phyloP scores from a whole-genome alignment of 148 eudicot genomes.

The Camellia japonica region DNA sequence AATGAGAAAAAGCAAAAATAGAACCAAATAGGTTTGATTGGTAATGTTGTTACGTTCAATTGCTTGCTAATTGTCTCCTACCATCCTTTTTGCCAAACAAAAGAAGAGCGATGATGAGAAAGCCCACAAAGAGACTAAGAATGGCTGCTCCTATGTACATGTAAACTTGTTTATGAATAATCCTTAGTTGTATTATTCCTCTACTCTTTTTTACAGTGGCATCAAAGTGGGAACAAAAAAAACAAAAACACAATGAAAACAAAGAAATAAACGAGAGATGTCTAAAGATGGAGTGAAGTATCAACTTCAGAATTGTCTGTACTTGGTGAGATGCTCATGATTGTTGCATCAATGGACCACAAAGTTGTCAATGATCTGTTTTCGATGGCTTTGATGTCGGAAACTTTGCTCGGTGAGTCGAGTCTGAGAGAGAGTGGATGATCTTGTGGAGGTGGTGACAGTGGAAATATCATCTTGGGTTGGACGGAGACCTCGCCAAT shows the following conservation, averaged over 20 bases:
- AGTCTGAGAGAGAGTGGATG: slow-evolving; percentile 15
- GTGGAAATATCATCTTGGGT: background rate
- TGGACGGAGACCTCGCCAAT: background rate
- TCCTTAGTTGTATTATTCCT: background rate
- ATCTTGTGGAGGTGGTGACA: background rate
- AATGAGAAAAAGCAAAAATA: too few species aligned
- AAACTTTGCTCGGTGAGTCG: slow-evolving; percentile 6
- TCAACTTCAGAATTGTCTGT: slow-evolving; percentile 17
- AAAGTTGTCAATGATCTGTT: background rate
- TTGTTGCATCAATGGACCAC: background rate
- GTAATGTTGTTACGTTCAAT: too few species aligned
- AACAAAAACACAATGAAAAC: background rate
- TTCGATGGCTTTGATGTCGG: background rate
- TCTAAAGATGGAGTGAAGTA: slow-evolving; percentile 24
- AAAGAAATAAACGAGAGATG: background rate
- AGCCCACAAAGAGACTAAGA: too few species aligned
- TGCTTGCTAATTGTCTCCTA: too few species aligned
- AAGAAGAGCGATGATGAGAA: too few species aligned
- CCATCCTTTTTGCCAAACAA: too few species aligned
- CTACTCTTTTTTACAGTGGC: background rate
- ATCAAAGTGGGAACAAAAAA: background rate
- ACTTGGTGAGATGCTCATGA: background rate
- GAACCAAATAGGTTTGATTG: too few species aligned
- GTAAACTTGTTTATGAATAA: background rate
- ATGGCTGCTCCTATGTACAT: too few species aligned